Evolutionary conservation across 371 early-diverging fungal species (phyloP), one percentile per base, ranked within the genome.

Genomic region (Rhizopus arrhizus): DNA sequence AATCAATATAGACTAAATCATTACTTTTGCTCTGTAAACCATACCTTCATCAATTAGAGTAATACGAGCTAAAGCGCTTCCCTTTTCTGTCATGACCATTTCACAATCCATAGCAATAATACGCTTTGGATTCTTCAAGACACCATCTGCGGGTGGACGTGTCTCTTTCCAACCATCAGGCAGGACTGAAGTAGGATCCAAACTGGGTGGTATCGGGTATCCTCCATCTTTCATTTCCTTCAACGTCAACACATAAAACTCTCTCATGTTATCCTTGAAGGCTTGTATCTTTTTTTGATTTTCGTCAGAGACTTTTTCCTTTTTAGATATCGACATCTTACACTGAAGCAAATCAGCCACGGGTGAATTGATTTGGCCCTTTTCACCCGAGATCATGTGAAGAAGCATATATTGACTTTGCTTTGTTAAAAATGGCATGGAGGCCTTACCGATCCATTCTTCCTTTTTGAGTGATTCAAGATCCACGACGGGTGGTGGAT

Each of bases 81-180:
- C 93, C n/a, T 58, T 74, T 1, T 61, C 66, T n/a, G 91, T 90
- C 66, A 82, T 74, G 38, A 89, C 88, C 92, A 92, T 93, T 71
- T 93, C 94, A 82, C 92, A 92, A 80, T 93, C 94, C 32, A 91
- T 60, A 36, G 89, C 92, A 28, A 91, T 62, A 53, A 89, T 46
- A 32, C 65, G 53, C 48, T 73, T 77, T 41, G 66, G 62, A 13
- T 66, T 61, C 2, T 5, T 41, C 29, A 58, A 11, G 11, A 40
- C 60, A 7, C 32, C 47, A 13, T 58, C 55, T 3, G 54, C 46
- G 4, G 72, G 55, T 0, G 81, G 66, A 32, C 64, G 77, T 3
- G 80, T 76, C 45, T 87, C 83, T 33, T 82, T 75, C 88, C 88
- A 87, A 1, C 73, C 86, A 4, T 78, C 68, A 33, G 62, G 64